Conservation (phyloP, 345 rosid species). For the Salix exigua region DNA sequence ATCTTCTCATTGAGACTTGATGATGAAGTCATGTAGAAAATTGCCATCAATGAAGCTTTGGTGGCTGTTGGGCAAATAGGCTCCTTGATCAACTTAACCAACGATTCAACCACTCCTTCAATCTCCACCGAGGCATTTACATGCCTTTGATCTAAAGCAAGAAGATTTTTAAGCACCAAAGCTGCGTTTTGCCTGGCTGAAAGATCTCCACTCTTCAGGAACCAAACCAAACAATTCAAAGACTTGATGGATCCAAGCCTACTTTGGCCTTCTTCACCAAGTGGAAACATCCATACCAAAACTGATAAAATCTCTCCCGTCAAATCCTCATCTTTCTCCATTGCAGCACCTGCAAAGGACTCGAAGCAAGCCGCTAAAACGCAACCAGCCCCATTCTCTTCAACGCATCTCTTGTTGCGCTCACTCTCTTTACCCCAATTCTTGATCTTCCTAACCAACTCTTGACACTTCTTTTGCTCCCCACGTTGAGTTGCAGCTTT, state of each 20-base stretch:
- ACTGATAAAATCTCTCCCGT: slow-evolving; percentile 25
- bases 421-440: slow-evolving; percentile 36
- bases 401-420: slow-evolving; percentile 26
- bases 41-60: slow-evolving; percentile 24
- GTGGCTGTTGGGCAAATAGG: slow-evolving; percentile 32
- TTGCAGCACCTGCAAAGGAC: slow-evolving; percentile 13
- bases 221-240: slow-evolving; percentile 21
- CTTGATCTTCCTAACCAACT: slow-evolving; percentile 25
- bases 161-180: slow-evolving; percentile 22
- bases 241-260: slow-evolving; percentile 24
- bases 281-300: slow-evolving; percentile 26
- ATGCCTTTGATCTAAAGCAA: slow-evolving; percentile 11
- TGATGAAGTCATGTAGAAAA: slow-evolving; percentile 24
- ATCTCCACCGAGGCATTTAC: not conserved
- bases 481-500: slow-evolving; percentile 8
- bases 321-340: slow-evolving; percentile 20
- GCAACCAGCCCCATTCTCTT: slow-evolving; percentile 15
- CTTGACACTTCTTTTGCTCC: slow-evolving; percentile 24
- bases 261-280: slow-evolving; percentile 17
- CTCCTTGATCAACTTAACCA: slow-evolving; percentile 24
- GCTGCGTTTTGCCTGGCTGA: slow-evolving; percentile 25
- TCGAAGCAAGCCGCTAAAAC: slow-evolving; percentile 28
- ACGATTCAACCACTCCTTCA: slow-evolving; percentile 21
- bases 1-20: not conserved
- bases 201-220: slow-evolving; percentile 29